Base-by-base conservation (phyloP, 257 asterid species). In the Cynanchum wilfordii region DNA sequence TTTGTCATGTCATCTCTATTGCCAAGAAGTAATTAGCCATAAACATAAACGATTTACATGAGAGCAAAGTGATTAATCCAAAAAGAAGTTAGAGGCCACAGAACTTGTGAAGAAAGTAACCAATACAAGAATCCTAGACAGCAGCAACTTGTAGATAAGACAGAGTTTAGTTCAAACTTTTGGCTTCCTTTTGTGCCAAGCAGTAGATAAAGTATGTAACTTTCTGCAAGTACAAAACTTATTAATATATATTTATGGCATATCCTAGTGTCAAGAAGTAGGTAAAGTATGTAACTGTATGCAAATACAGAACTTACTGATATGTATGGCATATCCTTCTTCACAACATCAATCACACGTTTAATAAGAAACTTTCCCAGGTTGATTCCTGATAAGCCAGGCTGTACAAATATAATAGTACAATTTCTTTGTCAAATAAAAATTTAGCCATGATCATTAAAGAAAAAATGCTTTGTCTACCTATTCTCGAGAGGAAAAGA, bases 311-410 rank as follows among this genome's bases (percentile, higher is more conserved):
- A 66, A 85, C 96, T 89, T 80, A 94, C 99, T 20, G 85, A 81
- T 68, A 94, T 89, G 76, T 65, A 80, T 38, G 91, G 90, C 97
- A 91, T 91, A 85, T 89, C 97, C 77, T 86, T 89, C 80, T 89
- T 89, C 76, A 94, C 97, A 74, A 91, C 82, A 86, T 94, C 97
- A 73, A 94, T 88, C 79, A 91, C 99, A 49, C 97, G 96, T 79
- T 94, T 94, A 47, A 94, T 94, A 44, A 91, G 97, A 80, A 89
- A 89, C 87, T 89, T 94, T 73, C 99, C 97, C 68, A 94, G 86
- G 82, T 94, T 94, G 86, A 94, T 82, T 77, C 97, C 99, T 63
- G 99, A 85, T 79, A 94, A 86, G 78, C 97, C 99, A 75, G 95
- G 97, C 97, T 94, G 92, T 82, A 85, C 58, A 79, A 57, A 66